Percentiles rank a stretch among this genome's conserved stretches.
These are phyloP conservation scores for Melanogaster broomeanus DNA, from an alignment of 768 basidiomycete genomes.

Conservation along the genomic window DNA sequence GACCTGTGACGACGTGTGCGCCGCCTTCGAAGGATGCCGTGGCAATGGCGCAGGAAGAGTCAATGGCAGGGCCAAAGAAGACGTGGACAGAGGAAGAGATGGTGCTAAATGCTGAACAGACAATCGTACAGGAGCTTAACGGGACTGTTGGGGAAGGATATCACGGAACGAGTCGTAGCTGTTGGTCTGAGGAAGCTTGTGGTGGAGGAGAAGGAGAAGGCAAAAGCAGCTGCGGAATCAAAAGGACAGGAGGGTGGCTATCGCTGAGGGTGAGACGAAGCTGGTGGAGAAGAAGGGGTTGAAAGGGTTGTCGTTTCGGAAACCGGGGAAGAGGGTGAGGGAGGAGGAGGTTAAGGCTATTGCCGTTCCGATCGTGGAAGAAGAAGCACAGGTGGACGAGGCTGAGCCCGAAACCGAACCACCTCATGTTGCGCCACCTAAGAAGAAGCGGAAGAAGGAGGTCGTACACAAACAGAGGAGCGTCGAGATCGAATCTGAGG, in stretches of 20 bases:
- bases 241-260: slow-evolving; percentile 26
- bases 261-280: slow-evolving; percentile 45
- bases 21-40: slow-evolving; percentile 37
- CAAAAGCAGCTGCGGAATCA: slow-evolving; percentile 14
- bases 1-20: slow-evolving; percentile 47
- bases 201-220: slow-evolving; percentile 50
- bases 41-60: slow-evolving; percentile 31
- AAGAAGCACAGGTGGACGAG: slow-evolving; percentile 25
- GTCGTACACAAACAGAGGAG: slow-evolving; percentile 34
- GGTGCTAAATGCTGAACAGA: slow-evolving; percentile 52
- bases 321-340: slow-evolving; percentile 41
- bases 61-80: slow-evolving; percentile 37
- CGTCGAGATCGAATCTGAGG: slow-evolving; percentile 61
- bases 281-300: slow-evolving; percentile 46
- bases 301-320: slow-evolving; percentile 48
- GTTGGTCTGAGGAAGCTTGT: slow-evolving; percentile 54
- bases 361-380: slow-evolving; percentile 19
- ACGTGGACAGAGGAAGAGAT: slow-evolving; percentile 57
- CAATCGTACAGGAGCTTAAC: slow-evolving; percentile 61
- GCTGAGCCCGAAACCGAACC: slow-evolving; percentile 35
- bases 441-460: slow-evolving; percentile 62
- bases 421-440: slow-evolving; percentile 45
- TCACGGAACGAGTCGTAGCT: slow-evolving; percentile 61
- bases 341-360: slow-evolving; percentile 32
- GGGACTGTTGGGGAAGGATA: slow-evolving; percentile 59